Base-by-base conservation (phyloP, 2,329 filamentous ascomycete genomes). In the Fusarium denticulatum region DNA sequence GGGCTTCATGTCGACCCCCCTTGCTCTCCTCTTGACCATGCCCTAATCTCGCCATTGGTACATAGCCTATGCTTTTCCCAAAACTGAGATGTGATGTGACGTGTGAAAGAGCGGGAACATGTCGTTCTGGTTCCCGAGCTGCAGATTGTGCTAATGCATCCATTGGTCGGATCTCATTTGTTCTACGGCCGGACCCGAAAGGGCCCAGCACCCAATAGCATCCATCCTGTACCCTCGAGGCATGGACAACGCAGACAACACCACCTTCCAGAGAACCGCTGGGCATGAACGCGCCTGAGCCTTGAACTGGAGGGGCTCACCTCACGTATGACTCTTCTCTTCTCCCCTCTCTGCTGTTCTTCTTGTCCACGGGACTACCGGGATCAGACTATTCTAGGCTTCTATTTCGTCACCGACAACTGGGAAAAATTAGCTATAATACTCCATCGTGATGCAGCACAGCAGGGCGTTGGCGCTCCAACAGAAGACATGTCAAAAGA, bases 231-330 rank as follows among this genome's bases (percentile, higher is more conserved):
- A 56, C 49, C 40, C 30, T 64, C 58, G 49, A 60, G 50, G 59
- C 56, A 65, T 71, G 68, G 67, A 71, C 72, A 75, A 71, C 72
- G 65, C 72, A 75, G 72, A 73, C 61, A 73, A 75, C 72, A 73
- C 65, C 72, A 73, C 71, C 66, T 65, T 64, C 65, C 52, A 30
- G 8, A 67, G 28, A 36, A 36, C 49, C 32, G 69, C 76, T 78
- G 76, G 76, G 76, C 75, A 78, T 75, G 71, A 74, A 78, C 64
- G 76, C 72, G 63, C 74, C 62, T 68, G 59, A 67, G 65, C 70
- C 61, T 72, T 66, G 74, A 76, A 76, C 74, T 71, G 72, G 74
- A 76, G 74, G 74, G 74, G 74, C 59, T 72, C 46, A 28, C 46
- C 53, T 36, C 42, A 34, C 40, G 13, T 60, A 75, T 77, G 74